Evolutionary conservation across 2,329 filamentous ascomycete species (phyloP), one percentile per base, ranked within the genome.

Genomic region (Sarocladium kiliense): DNA sequence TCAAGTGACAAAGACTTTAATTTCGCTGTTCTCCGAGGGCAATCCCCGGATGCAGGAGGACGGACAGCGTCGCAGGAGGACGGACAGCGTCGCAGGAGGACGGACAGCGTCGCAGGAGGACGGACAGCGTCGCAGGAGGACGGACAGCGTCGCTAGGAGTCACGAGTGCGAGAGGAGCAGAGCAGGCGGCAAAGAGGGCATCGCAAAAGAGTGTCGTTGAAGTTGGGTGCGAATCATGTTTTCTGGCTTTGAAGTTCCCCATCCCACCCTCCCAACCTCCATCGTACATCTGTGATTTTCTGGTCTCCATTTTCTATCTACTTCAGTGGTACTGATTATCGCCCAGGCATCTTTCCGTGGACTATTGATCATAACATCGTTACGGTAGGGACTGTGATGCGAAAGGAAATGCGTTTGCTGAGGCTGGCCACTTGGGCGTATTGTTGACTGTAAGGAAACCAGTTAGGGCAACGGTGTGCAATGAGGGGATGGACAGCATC

Each of bases 191-290:
- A 30, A 36, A 27, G n/a, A 25, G 36, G 50, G 11, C 34, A 39
- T 41, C 50, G 50, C 50, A 16, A 53, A 53, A 34, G 50, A 53
- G 36, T 34, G 50, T 53, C 34, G 32, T 27, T 53, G 36, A 53
- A 53, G 50, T 53, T 53, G 32, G 50, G 23, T 53, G 50, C 36
- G 32, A 41, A 53, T 53, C 16, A 53, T 53, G 32, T 53, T 51
- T 51, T 36, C 26, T 51, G 27, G 23, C 21, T 53, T 27, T 34
- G 18, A 18, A 21, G 18, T 14, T 16, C 21, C 30, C 47, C 19
- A 34, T 7, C 47, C 47, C 10, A 16, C 30, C 44, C 44, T 32
- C 44, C 47, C 47, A 36, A 51, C 27, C 23, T 11, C n/a, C 44
- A 47, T 47, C 7, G 44, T 27, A 47, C 23, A 47, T 27, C 25